Base-by-base conservation (phyloP, 106 monocot genomes). In the Ottelia alismoides region DNA sequence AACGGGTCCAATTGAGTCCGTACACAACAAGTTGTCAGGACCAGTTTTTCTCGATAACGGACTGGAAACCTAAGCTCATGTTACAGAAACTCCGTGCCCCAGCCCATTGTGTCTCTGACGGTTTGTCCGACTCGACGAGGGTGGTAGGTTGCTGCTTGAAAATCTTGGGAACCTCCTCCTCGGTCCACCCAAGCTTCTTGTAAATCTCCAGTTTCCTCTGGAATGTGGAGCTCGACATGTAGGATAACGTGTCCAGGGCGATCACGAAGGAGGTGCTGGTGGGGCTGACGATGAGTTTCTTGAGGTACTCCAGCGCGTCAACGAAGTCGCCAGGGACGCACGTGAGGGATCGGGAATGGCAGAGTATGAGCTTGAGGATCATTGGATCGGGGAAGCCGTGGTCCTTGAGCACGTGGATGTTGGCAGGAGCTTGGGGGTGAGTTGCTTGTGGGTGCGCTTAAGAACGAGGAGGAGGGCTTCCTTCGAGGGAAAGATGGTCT, bases 81-180 rank as follows among this genome's bases (percentile, higher is more conserved):
- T n/a, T n/a, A n/a, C 10, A 60, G 45, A n/a, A 17, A 25, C 22
- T 25, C 44, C 7, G 28, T 12, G 21, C 20, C 27, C 27, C 25
- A 46, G 5, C 60, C 60, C 0, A 60, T 44, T 28, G n/a, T 60
- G 22, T 47, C 18, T 1, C 24, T 47, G 47, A 60, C 45, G 47
- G 24, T 6, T 47, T 24, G 18, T 60, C 60, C 14, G 46, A 60
- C 12, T 46, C 24, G 2, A 18, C 18, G 16, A 60, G 11, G 25
- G 11, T 35, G 11, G 6, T 19, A 10, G 46, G 28, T n/a, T 45
- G 45, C 45, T 35, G 26, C 27, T 9, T 17, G 27, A 60, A 47
- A 19, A 47, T 20, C 3, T n/a, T 11, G 11, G 20, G 1, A n/a
- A 47, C 27, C 18, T 47, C 23, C 17, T 26, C 46, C 11, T 47